Evolutionary conservation across 1,139 yeast genomes (phyloP).

Genomic region (Taphrina communis): DNA sequence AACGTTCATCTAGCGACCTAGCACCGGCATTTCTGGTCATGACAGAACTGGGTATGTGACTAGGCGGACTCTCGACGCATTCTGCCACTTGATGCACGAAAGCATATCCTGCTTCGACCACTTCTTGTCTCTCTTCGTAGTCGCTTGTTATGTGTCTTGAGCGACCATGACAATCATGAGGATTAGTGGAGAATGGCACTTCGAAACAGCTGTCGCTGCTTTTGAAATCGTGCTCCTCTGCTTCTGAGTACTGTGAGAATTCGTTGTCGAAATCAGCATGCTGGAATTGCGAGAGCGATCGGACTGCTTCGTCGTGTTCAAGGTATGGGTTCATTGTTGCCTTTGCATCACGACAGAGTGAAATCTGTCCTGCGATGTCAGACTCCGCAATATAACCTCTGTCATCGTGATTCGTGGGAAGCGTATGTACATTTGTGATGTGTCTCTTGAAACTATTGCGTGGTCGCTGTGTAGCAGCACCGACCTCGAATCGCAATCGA

Average conservation of each 20-base stretch:
- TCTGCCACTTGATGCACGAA: not conserved
- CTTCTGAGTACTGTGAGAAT: not conserved
- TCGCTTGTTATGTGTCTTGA: not conserved
- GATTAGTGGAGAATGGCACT: not conserved
- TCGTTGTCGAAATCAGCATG: not conserved
- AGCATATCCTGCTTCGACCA: not conserved
- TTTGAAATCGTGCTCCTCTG: not conserved
- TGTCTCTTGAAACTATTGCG: not conserved
- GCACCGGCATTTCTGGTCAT: not conserved
- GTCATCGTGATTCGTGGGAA: not conserved
- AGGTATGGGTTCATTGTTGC: not conserved
- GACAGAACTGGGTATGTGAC: not conserved
- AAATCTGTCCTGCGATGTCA: not conserved
- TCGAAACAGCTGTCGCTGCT: not conserved
- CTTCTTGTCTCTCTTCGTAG: not conserved
- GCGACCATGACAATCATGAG: not conserved
- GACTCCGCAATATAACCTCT: not conserved
- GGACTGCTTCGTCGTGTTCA: not conserved
- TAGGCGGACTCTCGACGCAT: not conserved
- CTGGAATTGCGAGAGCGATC: not conserved
- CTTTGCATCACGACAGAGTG: not conserved
- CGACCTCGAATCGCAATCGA: conserved; percentile 4
- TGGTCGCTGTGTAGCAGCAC: conserved; percentile 6
- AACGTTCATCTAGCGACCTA: not conserved
- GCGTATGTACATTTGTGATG: not conserved